Percentiles rank a stretch among this genome's conserved stretches.
These are phyloP conservation scores for Aquilaria malaccensis DNA, from an alignment of 345 rosid genomes.

Conservation along the genomic window DNA sequence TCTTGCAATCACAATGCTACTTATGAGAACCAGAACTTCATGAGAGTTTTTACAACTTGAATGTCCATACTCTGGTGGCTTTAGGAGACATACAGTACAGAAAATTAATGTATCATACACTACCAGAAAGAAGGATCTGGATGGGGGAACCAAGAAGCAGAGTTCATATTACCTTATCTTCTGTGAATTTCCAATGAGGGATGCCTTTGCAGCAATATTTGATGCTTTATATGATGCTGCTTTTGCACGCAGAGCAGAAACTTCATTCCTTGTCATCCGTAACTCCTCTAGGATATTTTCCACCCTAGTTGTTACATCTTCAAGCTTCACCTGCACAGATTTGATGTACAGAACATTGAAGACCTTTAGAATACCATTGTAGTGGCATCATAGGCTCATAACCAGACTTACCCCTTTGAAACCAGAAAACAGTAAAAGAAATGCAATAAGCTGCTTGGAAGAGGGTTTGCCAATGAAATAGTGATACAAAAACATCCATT, in stretches of 20 bases:
- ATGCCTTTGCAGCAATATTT: slow-evolving; percentile 49
- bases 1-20: too few relatives aligned
- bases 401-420: not conserved
- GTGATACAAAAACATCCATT: too few relatives aligned
- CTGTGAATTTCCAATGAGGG: slow-evolving; percentile 52
- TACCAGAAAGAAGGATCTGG: too few relatives aligned
- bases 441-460: not conserved
- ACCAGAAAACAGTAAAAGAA: not conserved
- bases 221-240: slow-evolving; percentile 79
- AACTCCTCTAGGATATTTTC: slow-evolving; percentile 78
- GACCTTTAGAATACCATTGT: slow-evolving; percentile 1
- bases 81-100: too few relatives aligned
- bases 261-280: slow-evolving; percentile 60
- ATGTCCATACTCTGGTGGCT: too few relatives aligned
- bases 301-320: slow-evolving; percentile 75
- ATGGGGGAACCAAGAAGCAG: too few relatives aligned
- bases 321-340: slow-evolving; percentile 76
- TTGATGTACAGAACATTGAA: slow-evolving; percentile 1
- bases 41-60: too few relatives aligned
- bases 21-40: too few relatives aligned
- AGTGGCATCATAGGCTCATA: not conserved
- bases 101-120: too few relatives aligned
- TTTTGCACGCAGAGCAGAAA: slow-evolving; percentile 62
- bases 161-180: slow-evolving; percentile 36
- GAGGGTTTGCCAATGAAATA: too few relatives aligned